phyloP scores from a whole-genome alignment of 2,329 filamentous ascomycete species.

The Knufia fluminis region DNA sequence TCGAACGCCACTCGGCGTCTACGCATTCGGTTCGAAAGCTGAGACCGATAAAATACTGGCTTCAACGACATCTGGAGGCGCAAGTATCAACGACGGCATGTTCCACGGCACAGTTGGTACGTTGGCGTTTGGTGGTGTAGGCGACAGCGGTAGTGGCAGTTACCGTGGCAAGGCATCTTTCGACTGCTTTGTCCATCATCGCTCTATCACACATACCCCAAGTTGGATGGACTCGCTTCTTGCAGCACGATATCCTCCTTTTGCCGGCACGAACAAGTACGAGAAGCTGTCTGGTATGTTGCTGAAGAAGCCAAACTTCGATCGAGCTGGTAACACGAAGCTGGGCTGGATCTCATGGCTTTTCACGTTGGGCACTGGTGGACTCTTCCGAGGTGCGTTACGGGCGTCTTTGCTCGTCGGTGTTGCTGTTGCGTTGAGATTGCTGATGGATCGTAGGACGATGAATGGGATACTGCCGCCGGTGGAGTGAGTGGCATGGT shows the following conservation, averaged over 20 bases:
- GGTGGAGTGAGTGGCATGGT: neutral
- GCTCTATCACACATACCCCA: constrained; percentile 50
- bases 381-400: constrained; percentile 9
- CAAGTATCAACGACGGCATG: constrained; percentile 49
- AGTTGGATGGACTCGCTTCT: constrained; percentile 52
- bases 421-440: constrained; percentile 9
- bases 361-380: constrained; percentile 20
- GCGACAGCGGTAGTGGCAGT: constrained; percentile 63
- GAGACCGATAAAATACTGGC: constrained; percentile 65
- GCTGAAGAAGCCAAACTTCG: constrained; percentile 49
- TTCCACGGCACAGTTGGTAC: constrained; percentile 63
- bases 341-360: constrained; percentile 18
- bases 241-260: constrained; percentile 52
- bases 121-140: constrained; percentile 74
- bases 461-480: constrained; percentile 1
- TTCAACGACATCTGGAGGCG: constrained; percentile 58
- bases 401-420: constrained; percentile 6
- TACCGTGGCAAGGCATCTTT: constrained; percentile 68
- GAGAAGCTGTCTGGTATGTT: constrained; percentile 43
- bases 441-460: constrained; percentile 10
- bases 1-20: constrained; percentile 73
- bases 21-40: constrained; percentile 70
- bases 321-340: constrained; percentile 42
- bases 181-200: constrained; percentile 53
- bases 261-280: constrained; percentile 42